A percentile compares a stretch with the other conserved stretches of the same genome.
phyloP scores from a whole-genome alignment of 2,329 filamentous ascomycete species.

The Xylaria sp. region DNA sequence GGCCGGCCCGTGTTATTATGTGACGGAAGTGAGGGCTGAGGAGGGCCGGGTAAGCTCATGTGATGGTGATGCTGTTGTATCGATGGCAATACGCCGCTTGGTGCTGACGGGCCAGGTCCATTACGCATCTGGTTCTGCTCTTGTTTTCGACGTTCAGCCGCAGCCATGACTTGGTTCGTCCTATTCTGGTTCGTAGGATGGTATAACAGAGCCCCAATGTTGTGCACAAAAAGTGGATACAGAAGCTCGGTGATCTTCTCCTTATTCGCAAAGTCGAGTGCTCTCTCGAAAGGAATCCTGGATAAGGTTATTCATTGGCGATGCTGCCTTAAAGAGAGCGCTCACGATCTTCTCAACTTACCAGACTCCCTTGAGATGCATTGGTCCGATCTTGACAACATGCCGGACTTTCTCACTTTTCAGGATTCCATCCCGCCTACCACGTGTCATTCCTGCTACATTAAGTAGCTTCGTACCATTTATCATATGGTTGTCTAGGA shows the following conservation, averaged over 20 bases:
- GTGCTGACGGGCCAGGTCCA: constrained; percentile 54
- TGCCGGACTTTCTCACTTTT: constrained; percentile 98
- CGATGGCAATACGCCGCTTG: constrained; percentile 58
- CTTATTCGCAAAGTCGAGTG: constrained; percentile 98
- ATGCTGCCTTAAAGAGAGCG: neutral
- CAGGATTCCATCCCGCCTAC: constrained; percentile 90
- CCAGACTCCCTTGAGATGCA: constrained; percentile 98
- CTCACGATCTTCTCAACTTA: constrained; percentile 50
- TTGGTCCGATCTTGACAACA: constrained; percentile 97
- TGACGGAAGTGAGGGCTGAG: constrained; percentile 60
- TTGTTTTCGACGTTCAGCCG: constrained; percentile 75
- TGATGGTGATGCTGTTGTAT: constrained; percentile 68
- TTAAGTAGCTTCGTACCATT: constrained; percentile 97
- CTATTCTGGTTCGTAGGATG: constrained; percentile 87
- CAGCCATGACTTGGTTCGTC: constrained; percentile 85
- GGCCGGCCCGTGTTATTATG: constrained; percentile 76
- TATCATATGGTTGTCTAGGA: constrained; percentile 90
- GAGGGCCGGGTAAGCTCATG: constrained; percentile 61
- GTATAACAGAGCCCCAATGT: constrained; percentile 91
- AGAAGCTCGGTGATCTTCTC: constrained; percentile 97
- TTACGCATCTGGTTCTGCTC: constrained; percentile 69
- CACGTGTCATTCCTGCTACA: constrained; percentile 96
- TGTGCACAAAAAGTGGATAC: constrained; percentile 96
- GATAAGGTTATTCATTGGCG: constrained; percentile 13
- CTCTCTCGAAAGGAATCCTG: constrained; percentile 97